These are phyloP conservation scores for Sugiyamaella chiloensis DNA, from an alignment of 805 yeast genomes.

Conservation along the genomic window DNA sequence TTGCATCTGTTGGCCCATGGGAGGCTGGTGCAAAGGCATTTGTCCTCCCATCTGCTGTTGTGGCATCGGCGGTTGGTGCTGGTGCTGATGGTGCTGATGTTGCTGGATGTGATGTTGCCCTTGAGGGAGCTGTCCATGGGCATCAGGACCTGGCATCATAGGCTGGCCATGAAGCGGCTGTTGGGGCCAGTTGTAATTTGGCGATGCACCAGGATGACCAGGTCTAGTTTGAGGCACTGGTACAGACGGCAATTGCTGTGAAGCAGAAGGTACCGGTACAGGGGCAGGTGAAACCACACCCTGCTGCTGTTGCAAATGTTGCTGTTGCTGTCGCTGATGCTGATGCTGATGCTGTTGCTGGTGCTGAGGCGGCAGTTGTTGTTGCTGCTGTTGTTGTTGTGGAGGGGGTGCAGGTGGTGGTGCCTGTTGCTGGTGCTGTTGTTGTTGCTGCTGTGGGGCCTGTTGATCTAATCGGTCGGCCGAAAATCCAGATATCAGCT, in stretches of 20 bases:
- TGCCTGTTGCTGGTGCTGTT: slow-evolving; percentile 9
- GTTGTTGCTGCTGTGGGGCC: slow-evolving; percentile 5
- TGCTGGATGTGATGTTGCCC: slow-evolving; percentile 15
- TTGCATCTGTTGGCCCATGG: background rate
- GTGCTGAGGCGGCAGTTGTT: slow-evolving; percentile 2
- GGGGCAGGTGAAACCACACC: background rate
- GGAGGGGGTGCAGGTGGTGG: slow-evolving; percentile 9
- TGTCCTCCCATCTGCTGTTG: background rate
- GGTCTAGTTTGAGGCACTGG: too few species aligned
- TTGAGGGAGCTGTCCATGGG: background rate
- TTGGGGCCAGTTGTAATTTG: too few species aligned
- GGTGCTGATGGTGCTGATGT: too few species aligned
- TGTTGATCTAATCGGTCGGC: slow-evolving; percentile 5
- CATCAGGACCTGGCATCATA: too few species aligned
- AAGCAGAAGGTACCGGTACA: background rate
- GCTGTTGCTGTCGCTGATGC: background rate
- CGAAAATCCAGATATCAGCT: slow-evolving; percentile 11
- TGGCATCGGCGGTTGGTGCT: background rate
- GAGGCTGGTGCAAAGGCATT: slow-evolving; percentile 6
- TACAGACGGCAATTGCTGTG: background rate
- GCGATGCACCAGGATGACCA: too few species aligned
- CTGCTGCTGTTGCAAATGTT: background rate
- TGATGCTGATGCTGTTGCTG: slow-evolving; percentile 15
- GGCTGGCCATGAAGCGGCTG: too few species aligned
- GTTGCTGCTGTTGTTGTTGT: background rate